Evolutionary conservation across 2,329 filamentous ascomycete species (phyloP).

Genomic region (Aureobasidium subglaciale): DNA sequence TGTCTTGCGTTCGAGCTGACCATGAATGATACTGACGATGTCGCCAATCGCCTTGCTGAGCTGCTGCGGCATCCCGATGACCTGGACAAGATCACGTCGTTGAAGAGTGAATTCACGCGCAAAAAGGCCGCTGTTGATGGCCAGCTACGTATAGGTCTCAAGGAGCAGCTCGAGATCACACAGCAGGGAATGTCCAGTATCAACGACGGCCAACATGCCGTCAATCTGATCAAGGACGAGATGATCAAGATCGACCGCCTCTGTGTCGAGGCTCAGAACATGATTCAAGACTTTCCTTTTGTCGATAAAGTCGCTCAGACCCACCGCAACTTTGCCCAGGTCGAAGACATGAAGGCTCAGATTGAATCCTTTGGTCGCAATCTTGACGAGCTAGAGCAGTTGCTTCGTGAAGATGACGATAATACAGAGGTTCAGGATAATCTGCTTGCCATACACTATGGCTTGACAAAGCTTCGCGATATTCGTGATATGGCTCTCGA

Average conservation of each 20-base stretch:
- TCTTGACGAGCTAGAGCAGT: constrained; percentile 64
- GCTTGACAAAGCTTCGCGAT: constrained; percentile 83
- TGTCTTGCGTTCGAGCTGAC: neutral
- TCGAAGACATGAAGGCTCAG: constrained; percentile 86
- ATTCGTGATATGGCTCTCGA: constrained; percentile 95
- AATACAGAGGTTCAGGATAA: constrained; percentile 90
- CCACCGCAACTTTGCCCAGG: constrained; percentile 90
- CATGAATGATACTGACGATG: constrained; percentile 29
- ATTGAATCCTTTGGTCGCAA: constrained; percentile 80
- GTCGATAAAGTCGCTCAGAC: constrained; percentile 90
- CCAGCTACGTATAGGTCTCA: constrained; percentile 78
- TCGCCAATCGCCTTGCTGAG: constrained; percentile 67
- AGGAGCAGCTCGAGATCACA: constrained; percentile 89
- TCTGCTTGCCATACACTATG: constrained; percentile 80
- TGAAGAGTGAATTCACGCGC: constrained; percentile 88
- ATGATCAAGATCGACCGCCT: constrained; percentile 98
- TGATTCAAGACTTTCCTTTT: constrained; percentile 92
- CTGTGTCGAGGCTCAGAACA: constrained; percentile 93
- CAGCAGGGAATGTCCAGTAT: constrained; percentile 88
- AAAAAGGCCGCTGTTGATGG: constrained; percentile 90
- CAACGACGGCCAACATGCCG: constrained; percentile 81
- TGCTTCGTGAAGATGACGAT: constrained; percentile 76
- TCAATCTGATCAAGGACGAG: constrained; percentile 92
- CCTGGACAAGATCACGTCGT: constrained; percentile 83
- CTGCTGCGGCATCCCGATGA: constrained; percentile 93